Evolutionary conservation across 108 stramenopile species (phyloP).

Genomic region (Epithemia pelagica): DNA sequence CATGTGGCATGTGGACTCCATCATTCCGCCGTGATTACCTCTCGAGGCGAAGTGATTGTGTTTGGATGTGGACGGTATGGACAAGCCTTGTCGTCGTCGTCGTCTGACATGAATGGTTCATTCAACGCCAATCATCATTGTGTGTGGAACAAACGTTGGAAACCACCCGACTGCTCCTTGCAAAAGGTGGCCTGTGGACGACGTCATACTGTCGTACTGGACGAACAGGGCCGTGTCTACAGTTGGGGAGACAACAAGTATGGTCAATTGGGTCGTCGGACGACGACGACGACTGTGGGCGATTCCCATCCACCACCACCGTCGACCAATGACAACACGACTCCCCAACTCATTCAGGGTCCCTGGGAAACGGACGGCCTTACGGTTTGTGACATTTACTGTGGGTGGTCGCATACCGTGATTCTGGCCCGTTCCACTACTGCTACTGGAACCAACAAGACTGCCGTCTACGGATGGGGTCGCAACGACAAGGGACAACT

Average conservation of each 20-base stretch:
- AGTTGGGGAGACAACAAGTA: constrained; percentile 79
- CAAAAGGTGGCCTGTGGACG: constrained; percentile 63
- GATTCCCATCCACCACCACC: no score
- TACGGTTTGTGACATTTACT: constrained; percentile 12
- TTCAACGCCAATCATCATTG: constrained; percentile 19
- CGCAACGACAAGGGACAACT: constrained; percentile 45
- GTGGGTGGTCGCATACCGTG: constrained; percentile 69
- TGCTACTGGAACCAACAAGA: not conserved
- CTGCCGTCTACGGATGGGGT: constrained; percentile 62
- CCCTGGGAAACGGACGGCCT: not conserved
- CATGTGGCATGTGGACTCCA: constrained; percentile 69
- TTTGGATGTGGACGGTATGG: constrained; percentile 74
- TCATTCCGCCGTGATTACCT: constrained; percentile 71
- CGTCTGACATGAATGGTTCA: constrained; percentile 4
- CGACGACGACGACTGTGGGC: not conserved
- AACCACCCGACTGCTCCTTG: constrained; percentile 50
- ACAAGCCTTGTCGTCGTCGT: constrained; percentile 28
- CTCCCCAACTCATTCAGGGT: constrained; percentile 8
- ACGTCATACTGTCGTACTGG: constrained; percentile 59
- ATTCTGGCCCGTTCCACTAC: not conserved
- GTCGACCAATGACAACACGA: constrained; percentile 1
- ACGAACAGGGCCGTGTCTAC: constrained; percentile 66
- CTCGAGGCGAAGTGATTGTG: constrained; percentile 54
- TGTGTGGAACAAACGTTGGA: constrained; percentile 42
- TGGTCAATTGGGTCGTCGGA: constrained; percentile 61